phyloP scores from a whole-genome alignment of 108 stramenopile genomes.

The Cyclostephanos invisitatus region DNA sequence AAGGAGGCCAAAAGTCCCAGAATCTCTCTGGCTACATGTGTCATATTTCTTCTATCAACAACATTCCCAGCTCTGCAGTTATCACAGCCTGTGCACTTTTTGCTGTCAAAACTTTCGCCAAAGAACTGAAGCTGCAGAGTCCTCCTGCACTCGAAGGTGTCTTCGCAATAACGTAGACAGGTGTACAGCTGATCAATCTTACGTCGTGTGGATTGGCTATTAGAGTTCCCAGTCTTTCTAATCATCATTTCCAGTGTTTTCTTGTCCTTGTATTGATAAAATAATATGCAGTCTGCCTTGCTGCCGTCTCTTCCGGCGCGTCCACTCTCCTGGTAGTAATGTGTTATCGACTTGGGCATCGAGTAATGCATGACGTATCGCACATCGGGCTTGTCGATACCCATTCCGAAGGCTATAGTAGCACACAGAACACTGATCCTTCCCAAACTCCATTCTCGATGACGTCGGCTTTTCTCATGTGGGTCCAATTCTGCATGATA shows the following conservation, averaged over 20 bases:
- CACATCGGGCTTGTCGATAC: conserved; percentile 85
- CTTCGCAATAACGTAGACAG: conserved; percentile 86
- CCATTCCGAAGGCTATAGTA: conserved; percentile 92
- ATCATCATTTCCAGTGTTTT: conserved; percentile 85
- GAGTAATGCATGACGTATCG: conserved; percentile 97
- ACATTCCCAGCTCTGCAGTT: conserved; percentile 77
- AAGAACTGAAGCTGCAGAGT: conserved; percentile 92
- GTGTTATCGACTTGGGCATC: conserved; percentile 98
- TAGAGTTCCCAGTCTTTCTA: conserved; percentile 55
- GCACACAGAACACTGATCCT: conserved; percentile 92
- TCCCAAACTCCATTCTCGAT: conserved; percentile 91
- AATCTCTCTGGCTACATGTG: conserved; percentile 57
- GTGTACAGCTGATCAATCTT: conserved; percentile 87
- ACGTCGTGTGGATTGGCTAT: conserved; percentile 51
- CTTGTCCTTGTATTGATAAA: conserved; percentile 91
- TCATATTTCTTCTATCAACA: conserved; percentile 66
- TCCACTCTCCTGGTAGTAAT: conserved; percentile 98
- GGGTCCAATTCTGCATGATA: conserved; percentile 96
- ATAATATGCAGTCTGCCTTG: conserved; percentile 92
- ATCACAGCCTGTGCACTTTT: conserved; percentile 86
- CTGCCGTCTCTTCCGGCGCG: conserved; percentile 95
- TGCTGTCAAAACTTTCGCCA: conserved; percentile 82
- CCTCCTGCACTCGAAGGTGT: conserved; percentile 83
- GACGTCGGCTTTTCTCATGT: conserved; percentile 72
- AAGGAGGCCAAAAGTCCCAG: conserved; percentile 56